Percentiles rank a stretch among this genome's conserved stretches.
These are phyloP conservation scores for Pyrus hybrid DNA, from an alignment of 331 rosid genomes.

Conservation along the genomic window DNA sequence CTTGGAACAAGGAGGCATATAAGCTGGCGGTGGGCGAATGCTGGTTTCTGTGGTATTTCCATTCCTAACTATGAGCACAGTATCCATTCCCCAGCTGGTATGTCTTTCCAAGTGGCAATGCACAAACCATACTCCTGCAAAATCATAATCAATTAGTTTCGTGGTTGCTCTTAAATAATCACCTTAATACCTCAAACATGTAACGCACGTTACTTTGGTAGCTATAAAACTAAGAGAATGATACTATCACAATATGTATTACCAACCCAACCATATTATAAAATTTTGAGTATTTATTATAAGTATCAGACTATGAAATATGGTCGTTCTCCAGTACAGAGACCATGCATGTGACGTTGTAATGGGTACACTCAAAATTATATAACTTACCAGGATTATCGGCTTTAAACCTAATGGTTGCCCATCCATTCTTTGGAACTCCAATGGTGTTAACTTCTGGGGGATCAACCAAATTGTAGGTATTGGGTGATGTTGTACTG, in stretches of 20 bases:
- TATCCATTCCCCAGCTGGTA: conserved; percentile 17
- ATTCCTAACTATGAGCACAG: conserved; percentile 12
- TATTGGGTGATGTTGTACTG: background rate
- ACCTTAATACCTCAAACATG: background rate
- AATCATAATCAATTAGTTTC: background rate
- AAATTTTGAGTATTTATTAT: no score
- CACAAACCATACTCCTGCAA: conserved; percentile 22
- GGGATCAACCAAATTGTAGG: conserved; percentile 25
- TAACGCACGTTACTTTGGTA: background rate
- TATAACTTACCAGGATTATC: conserved; percentile 10
- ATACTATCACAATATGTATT: background rate
- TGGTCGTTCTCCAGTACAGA: background rate
- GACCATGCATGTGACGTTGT: background rate
- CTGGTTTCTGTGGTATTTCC: background rate
- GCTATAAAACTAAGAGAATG: background rate
- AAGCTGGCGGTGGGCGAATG: background rate
- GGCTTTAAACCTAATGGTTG: conserved; percentile 15
- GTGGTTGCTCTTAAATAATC: background rate
- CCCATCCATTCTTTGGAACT: conserved; percentile 18
- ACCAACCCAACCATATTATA: background rate
- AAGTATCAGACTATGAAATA: background rate
- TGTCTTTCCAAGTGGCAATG: conserved; percentile 18
- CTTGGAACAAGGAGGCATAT: conserved; percentile 8
- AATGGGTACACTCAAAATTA: background rate
- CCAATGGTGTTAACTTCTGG: conserved; percentile 11